Evolutionary conservation across 352 stramenopile genomes (phyloP), one percentile per base, ranked within the genome.

Genomic region (Phytophthora lateralis): DNA sequence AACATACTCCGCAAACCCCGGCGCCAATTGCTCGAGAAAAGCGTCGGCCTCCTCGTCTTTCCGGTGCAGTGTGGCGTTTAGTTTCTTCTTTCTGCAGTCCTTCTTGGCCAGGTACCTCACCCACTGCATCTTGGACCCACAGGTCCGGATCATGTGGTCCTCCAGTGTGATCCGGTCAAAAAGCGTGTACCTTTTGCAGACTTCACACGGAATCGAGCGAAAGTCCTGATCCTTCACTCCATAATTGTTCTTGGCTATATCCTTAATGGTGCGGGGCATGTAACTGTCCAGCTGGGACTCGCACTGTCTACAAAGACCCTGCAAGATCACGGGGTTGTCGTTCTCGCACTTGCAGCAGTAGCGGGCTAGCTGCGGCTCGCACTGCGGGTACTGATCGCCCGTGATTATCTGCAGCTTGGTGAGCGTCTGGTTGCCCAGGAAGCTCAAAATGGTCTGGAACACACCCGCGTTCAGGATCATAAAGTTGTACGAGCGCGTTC

Each of bases 321-420:
- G 2, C 2, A 51, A 11, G 11, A 62, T 63, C 6, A 51, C 53
- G 8, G 63, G 67, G 39, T 58, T 71, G 50, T 76, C 67, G 39
- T 73, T 60, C 43, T 76, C 67, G 32, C 67, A 76, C 20, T 48
- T 39, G 37, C 63, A 66, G 43, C 63, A 76, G 35, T 50, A 55
- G 2, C 18, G 47, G 18, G 46, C 54, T 30, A 75, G 34, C 27
- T 52, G 10, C 2, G 47, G 38, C 17, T 72, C 49, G 44, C 68
- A 76, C 1, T 49, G 1, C 0, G 15, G 6, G 42, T 64, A 76
- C 1, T 8, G 29, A 26, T 70, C 58, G 11, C 68, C 63, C 27
- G 63, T 73, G 24, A 71, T 42, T 14, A 29, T 35, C 26, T 77
- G 68, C 38, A 76, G 45, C 53, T 76, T 76, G 14, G 55, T 70